These are phyloP conservation scores for Chenopodium formosanum DNA, from an alignment of 148 eudicot species.

Conservation along the genomic window DNA sequence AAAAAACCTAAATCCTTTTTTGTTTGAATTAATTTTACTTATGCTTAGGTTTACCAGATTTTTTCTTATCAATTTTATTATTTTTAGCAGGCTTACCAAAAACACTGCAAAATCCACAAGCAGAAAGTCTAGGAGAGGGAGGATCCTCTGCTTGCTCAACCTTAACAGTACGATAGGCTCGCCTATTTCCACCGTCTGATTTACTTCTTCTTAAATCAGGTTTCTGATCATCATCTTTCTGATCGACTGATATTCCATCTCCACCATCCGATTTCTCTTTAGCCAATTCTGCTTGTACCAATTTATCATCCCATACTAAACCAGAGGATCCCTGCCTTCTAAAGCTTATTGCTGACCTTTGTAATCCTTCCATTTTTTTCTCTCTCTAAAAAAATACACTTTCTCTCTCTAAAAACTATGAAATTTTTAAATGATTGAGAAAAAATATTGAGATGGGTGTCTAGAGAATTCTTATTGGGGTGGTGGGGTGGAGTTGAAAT, in stretches of 20 bases:
- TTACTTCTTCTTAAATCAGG: slow-evolving; percentile 19
- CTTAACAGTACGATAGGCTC: slow-evolving; percentile 31
- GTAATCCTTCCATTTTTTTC: slow-evolving; percentile 55
- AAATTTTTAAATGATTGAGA: not conserved
- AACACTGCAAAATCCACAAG: slow-evolving; percentile 54
- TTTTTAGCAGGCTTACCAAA: slow-evolving; percentile 38
- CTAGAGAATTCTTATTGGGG: slow-evolving; percentile 20
- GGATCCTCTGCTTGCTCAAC: slow-evolving; percentile 58
- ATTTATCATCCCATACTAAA: slow-evolving; percentile 73
- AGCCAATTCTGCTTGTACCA: slow-evolving; percentile 44
- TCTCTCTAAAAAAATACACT: not conserved
- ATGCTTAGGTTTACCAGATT: slow-evolving; percentile 28
- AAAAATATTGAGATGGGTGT: not conserved
- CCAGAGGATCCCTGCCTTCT: slow-evolving; percentile 87
- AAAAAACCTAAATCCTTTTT: not conserved
- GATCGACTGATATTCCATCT: not conserved
- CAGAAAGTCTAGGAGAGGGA: slow-evolving; percentile 71
- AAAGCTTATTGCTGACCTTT: slow-evolving; percentile 61
- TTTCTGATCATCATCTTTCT: slow-evolving; percentile 21
- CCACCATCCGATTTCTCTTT: slow-evolving; percentile 12
- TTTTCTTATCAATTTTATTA: slow-evolving; percentile 12
- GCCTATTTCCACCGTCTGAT: slow-evolving; percentile 34
- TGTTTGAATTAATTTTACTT: not conserved
- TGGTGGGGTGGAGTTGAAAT: slow-evolving; percentile 4
- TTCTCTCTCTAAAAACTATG: not conserved